A percentile compares a stretch with the other conserved stretches of the same genome.
phyloP scores from a whole-genome alignment of 106 monocot species.

The Dioscorea dumetorum region DNA sequence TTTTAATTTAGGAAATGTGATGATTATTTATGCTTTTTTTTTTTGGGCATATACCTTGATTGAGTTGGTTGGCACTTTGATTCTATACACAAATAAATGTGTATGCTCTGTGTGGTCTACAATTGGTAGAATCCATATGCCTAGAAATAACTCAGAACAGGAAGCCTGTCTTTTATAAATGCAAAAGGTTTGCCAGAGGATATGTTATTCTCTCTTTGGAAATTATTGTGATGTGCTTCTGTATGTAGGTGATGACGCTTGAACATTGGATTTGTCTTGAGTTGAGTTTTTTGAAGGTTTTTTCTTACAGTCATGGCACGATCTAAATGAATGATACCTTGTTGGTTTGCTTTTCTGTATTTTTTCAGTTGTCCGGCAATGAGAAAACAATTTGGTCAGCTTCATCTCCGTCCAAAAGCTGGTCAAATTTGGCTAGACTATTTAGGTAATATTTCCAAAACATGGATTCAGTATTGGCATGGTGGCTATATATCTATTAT shows the following conservation, averaged over 20 bases:
- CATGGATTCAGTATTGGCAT: background rate
- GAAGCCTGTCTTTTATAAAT: background rate
- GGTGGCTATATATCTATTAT: background rate
- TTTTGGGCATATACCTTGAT: too few species aligned
- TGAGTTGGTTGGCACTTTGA: too few species aligned
- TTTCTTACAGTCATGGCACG: background rate
- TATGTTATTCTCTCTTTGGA: background rate
- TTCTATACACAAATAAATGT: too few species aligned
- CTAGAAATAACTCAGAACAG: too few species aligned
- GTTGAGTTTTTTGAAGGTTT: background rate
- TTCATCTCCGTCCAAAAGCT: slow-evolving; percentile 11
- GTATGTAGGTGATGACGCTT: too few species aligned
- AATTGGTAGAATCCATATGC: too few species aligned
- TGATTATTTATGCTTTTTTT: too few species aligned
- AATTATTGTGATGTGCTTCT: background rate
- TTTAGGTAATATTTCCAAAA: slow-evolving; percentile 18
- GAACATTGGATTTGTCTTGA: too few species aligned
- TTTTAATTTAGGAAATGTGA: too few species aligned
- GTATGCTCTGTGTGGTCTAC: too few species aligned
- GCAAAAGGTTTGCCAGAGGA: background rate
- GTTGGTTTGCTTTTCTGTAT: background rate
- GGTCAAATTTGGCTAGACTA: slow-evolving; percentile 15
- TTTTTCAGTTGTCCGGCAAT: slow-evolving; percentile 6
- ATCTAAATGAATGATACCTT: background rate
- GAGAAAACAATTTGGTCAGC: slow-evolving; percentile 2